A percentile compares a stretch with the other conserved stretches of the same genome.
Evolutionary conservation across 257 asterid species (phyloP).

Genomic region (Nicotiana obtusifolia): DNA sequence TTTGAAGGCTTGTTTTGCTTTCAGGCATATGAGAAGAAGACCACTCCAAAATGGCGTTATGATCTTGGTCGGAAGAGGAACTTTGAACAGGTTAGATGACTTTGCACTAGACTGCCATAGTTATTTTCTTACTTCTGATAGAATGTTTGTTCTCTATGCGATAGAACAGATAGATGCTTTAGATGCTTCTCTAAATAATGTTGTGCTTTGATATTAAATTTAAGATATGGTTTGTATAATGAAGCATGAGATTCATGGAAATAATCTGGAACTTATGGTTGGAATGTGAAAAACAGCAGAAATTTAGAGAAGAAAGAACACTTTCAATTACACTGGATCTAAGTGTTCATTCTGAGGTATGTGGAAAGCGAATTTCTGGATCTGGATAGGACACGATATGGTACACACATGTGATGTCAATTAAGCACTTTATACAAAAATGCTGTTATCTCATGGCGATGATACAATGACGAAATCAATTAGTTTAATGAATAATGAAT

Average conservation of each 20-base stretch:
- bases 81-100: constrained; percentile 42
- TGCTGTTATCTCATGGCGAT: neutral
- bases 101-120: neutral
- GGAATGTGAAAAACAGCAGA: neutral
- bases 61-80: constrained; percentile 91
- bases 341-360: neutral
- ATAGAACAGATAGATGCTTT: neutral
- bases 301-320: neutral
- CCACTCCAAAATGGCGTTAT: constrained; percentile 87
- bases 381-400: neutral
- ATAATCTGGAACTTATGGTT: neutral
- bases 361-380: neutral
- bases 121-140: neutral
- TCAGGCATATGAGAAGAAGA: constrained; percentile 92
- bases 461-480: neutral
- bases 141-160: neutral
- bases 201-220: neutral
- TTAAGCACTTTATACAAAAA: neutral
- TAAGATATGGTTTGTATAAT: neutral
- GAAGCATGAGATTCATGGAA: neutral
- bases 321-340: neutral
- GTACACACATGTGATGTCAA: neutral
- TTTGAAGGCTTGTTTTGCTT: constrained; percentile 13
- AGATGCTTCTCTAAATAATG: neutral
- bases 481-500: neutral